Base-by-base conservation (phyloP, 768 basidiomycete species). In the Filobasidium wieringae region DNA sequence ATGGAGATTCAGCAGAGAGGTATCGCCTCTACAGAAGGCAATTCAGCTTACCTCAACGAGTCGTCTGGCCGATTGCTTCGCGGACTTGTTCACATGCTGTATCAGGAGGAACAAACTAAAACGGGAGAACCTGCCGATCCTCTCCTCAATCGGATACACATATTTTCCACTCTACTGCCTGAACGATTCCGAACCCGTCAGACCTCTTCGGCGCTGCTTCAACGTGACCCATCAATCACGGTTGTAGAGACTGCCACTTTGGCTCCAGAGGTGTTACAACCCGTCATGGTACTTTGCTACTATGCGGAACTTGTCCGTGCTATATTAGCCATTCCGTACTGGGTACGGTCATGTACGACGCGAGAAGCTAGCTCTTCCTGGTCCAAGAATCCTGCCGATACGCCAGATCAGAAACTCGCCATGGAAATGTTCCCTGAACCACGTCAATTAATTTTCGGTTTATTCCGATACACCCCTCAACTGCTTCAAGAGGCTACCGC, bases 171-270 rank as follows among this genome's bases (percentile, higher is more conserved):
- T 17, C 75, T 95, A 26, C 70, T 93, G 32, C 89, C 91, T 0
- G 90, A 93, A 73, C 92, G 89, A 88, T 90, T 87, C 26, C 85
- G 88, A 0, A 77, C 89, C 57, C 86, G 84, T 4, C 84, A 87
- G 1, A 85, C 87, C 62, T 84, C 87, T 0, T 85, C 84, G 55
- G 91, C 92, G 0, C 76, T 96, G 0, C 82, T 97, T 14, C 81
- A 88, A 2, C 81, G 92, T 19, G 89, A 95, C 70, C 92, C 95
- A 0, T 84, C 96, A 65, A 85, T 86, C 2, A 80, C 93, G 36
- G 79, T 99, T 22, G 79, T 93, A 26, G 93, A 99, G 75, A 83
- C 86, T 0, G 91, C 92, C 0, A 86, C 87, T 1, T 84, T 95
- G 43, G 84, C 86, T 0, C 92, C 90, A 0, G 87, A 91, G 61